Evolutionary conservation across 164 flowering plant species (phyloP), one percentile per base, ranked within the genome.

Genomic region (Echeveria elegans): DNA sequence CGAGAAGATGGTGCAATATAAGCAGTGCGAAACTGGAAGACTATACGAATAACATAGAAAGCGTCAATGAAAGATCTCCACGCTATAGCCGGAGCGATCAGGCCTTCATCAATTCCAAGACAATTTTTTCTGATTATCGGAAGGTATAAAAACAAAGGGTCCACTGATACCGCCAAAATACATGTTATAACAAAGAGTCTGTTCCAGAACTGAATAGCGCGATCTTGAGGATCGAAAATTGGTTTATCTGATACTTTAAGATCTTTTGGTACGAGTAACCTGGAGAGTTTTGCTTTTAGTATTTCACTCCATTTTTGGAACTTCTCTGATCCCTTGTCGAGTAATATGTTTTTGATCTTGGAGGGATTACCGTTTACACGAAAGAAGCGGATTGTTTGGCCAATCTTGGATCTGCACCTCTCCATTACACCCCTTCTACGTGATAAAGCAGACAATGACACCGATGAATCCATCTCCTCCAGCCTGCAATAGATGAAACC

Each of bases 1-100:
- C 97, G 82, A 37, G 99, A 94, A 41, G 96, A 89, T 59, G 97
- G 99, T 28, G 99, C 99, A 79, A 94, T 88, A 68, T 78, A 94
- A 65, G 97, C 97, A 30, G 97, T 94, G 11, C 93, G 86, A 67
- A 94, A 91, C 70, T 89, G 96, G 47, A 94, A 81, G 69, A 72
- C 80, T 87, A 94, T 89, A 74, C 78, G 92, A 67, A 89, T 69
- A 53, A 89, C 82, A 74, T 88, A 92, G 75, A 92, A 88, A 40
- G 58, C 82, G 80, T 92, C 97, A 59, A 85, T 52, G 15, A 80
- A 18, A 1, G 94, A 81, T 41, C 97, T 79, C 45, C 86, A 45
- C 6, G 89, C 79, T 37, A 88, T 86, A 5, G 82, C 76, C 40
- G 80, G 76, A 67, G 70, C 74, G n/a, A 90, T 96, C 50, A 92